Conservation (phyloP, 768 basidiomycete species). For the Nevesoporus exiguus region DNA sequence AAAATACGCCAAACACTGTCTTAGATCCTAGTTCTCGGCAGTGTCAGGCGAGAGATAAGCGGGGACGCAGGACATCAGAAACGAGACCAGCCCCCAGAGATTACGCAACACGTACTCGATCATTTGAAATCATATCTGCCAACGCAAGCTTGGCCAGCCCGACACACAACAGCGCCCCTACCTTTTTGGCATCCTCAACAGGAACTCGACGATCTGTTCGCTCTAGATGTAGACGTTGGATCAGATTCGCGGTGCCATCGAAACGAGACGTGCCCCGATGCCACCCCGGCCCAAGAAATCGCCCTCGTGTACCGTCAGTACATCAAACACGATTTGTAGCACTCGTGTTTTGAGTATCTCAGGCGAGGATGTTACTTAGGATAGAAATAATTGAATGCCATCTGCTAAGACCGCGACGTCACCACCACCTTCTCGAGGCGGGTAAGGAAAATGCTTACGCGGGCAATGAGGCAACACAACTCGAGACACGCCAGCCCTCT, state of each 20-base stretch:
- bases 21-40: slow-evolving; percentile 72
- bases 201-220: slow-evolving; percentile 63
- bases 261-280: slow-evolving; percentile 27
- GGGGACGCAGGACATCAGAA: too few relatives aligned
- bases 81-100: too few relatives aligned
- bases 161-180: slow-evolving; percentile 69
- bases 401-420: too few relatives aligned
- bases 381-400: slow-evolving; percentile 59
- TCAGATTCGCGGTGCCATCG: neutral
- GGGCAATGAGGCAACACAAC: too few relatives aligned
- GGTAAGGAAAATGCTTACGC: too few relatives aligned
- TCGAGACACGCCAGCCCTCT: too few relatives aligned
- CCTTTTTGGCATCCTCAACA: slow-evolving; percentile 60
- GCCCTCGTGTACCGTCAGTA: slow-evolving; percentile 75
- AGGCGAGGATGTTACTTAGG: slow-evolving; percentile 64
- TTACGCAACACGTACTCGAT: slow-evolving; percentile 45
- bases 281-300: slow-evolving; percentile 52
- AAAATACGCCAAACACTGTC: slow-evolving; percentile 86
- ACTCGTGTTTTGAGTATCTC: slow-evolving; percentile 64
- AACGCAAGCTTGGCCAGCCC: slow-evolving; percentile 87
- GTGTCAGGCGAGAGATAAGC: slow-evolving; percentile 82
- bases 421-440: too few relatives aligned
- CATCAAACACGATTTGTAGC: slow-evolving; percentile 79
- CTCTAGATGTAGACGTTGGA: slow-evolving; percentile 27
- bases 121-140: slow-evolving; percentile 69